phyloP scores from a whole-genome alignment of 1,139 yeast genomes.

The Blastobotrys elegans region DNA sequence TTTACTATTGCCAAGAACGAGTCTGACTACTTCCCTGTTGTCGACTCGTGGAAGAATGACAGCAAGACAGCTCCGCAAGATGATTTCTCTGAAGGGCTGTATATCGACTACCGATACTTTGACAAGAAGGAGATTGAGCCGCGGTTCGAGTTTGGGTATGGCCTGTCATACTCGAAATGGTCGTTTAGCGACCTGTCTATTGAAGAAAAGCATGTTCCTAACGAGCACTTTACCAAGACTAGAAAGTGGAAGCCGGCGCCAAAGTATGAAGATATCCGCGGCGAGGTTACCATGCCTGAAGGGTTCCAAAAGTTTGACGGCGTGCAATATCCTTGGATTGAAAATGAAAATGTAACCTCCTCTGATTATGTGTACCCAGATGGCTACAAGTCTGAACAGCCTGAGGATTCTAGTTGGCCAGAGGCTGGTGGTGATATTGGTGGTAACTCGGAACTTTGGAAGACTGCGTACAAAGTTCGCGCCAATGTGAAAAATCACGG shows the following conservation, averaged over 20 bases:
- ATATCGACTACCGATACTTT: constrained; percentile 49
- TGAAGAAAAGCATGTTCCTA: constrained; percentile 41
- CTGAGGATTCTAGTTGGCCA: constrained; percentile 30
- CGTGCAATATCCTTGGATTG: constrained; percentile 30
- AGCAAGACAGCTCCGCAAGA: constrained; percentile 49
- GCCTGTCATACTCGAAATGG: constrained; percentile 46
- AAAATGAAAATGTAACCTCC: constrained; percentile 18
- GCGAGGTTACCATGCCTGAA: constrained; percentile 45
- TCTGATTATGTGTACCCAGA: constrained; percentile 48
- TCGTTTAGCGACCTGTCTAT: background rate
- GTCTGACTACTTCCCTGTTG: constrained; percentile 50
- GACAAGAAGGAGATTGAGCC: constrained; percentile 55
- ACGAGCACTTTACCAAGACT: constrained; percentile 45
- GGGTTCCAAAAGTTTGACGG: constrained; percentile 19
- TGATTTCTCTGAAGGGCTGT: constrained; percentile 27
- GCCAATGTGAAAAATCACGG: constrained; percentile 52
- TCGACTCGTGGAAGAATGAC: constrained; percentile 44
- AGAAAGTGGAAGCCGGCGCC: constrained; percentile 22
- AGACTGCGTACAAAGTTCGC: constrained; percentile 43
- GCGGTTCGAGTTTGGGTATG: constrained; percentile 58
- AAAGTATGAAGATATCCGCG: constrained; percentile 45
- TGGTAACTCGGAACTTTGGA: constrained; percentile 44
- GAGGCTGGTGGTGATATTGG: constrained; percentile 60
- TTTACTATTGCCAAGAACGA: constrained; percentile 58
- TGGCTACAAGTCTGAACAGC: constrained; percentile 43